Evolutionary conservation across 2,329 filamentous ascomycete species (phyloP).

Genomic region (Setomelanomma holmii): DNA sequence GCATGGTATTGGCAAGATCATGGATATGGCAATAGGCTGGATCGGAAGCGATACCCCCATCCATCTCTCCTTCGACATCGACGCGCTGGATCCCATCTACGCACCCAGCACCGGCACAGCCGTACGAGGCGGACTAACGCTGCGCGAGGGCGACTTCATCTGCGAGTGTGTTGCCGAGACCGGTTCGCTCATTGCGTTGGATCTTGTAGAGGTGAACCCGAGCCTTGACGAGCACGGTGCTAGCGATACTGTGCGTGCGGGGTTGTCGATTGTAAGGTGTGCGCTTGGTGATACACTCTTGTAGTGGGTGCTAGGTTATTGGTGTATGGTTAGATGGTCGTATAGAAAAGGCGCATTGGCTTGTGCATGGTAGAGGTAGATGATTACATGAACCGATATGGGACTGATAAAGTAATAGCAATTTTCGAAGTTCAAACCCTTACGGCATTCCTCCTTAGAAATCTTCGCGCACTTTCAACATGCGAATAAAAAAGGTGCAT

Average conservation of each 20-base stretch:
- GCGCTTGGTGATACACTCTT: constrained; percentile 90
- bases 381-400: no score
- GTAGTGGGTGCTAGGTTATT: no score
- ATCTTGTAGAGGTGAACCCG: constrained; percentile 64
- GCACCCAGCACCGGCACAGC: constrained; percentile 95
- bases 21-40: constrained; percentile 98
- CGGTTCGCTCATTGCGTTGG: constrained; percentile 63
- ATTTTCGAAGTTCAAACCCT: no score
- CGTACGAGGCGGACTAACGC: constrained; percentile 88
- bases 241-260: constrained; percentile 85
- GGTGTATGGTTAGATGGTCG: no score
- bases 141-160: constrained; percentile 96
- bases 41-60: constrained; percentile 95
- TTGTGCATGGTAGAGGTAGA: no score
- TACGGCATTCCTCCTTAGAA: no score
- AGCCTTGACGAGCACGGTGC: constrained; percentile 66
- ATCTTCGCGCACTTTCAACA: no score
- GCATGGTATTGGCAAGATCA: constrained; percentile 91
- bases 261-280: constrained; percentile 89
- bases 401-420: no score
- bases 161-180: constrained; percentile 71
- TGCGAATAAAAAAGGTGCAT: no score
- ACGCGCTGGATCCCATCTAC: constrained; percentile 94
- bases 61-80: constrained; percentile 96
- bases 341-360: no score